These are phyloP conservation scores for Microcera coccophila DNA, from an alignment of 2,329 filamentous ascomycete genomes.

Conservation along the genomic window DNA sequence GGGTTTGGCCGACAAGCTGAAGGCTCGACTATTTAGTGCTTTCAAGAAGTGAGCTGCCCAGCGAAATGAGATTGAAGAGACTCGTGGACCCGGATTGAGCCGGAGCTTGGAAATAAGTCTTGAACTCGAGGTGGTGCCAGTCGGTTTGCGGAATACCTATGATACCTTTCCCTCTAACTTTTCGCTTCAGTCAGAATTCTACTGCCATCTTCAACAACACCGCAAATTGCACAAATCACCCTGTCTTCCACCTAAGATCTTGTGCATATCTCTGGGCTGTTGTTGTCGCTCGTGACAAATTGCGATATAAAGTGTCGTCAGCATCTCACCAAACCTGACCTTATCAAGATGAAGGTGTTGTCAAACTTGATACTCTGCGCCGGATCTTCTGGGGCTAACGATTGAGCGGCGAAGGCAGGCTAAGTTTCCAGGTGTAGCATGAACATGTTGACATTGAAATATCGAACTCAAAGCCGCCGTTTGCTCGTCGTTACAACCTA, in stretches of 20 bases:
- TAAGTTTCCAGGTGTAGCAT: too few relatives aligned
- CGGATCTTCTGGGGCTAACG: too few relatives aligned
- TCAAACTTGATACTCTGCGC: too few relatives aligned
- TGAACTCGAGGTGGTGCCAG: constrained; percentile 1
- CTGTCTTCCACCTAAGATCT: background rate
- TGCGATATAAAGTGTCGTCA: too few relatives aligned
- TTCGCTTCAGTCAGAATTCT: constrained; percentile 13
- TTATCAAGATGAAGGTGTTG: too few relatives aligned
- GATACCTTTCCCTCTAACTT: constrained; percentile 15
- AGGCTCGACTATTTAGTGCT: constrained; percentile 49
- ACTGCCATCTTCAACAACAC: constrained; percentile 5
- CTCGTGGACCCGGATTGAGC: background rate
- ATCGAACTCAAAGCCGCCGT: too few relatives aligned
- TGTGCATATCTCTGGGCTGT: too few relatives aligned
- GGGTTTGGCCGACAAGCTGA: constrained; percentile 55
- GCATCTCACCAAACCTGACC: too few relatives aligned
- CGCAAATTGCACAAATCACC: constrained; percentile 7
- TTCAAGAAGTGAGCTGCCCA: constrained; percentile 42
- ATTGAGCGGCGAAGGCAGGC: too few relatives aligned
- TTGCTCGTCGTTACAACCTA: too few relatives aligned
- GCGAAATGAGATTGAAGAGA: background rate
- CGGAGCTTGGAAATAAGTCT: constrained; percentile 3
- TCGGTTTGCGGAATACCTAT: constrained; percentile 26
- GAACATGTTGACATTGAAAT: too few relatives aligned
- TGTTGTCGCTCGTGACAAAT: too few relatives aligned